A percentile compares a stretch with the other conserved stretches of the same genome.
These are phyloP conservation scores for Fusarium udum DNA, from an alignment of 2,329 filamentous ascomycete species.

Conservation along the genomic window DNA sequence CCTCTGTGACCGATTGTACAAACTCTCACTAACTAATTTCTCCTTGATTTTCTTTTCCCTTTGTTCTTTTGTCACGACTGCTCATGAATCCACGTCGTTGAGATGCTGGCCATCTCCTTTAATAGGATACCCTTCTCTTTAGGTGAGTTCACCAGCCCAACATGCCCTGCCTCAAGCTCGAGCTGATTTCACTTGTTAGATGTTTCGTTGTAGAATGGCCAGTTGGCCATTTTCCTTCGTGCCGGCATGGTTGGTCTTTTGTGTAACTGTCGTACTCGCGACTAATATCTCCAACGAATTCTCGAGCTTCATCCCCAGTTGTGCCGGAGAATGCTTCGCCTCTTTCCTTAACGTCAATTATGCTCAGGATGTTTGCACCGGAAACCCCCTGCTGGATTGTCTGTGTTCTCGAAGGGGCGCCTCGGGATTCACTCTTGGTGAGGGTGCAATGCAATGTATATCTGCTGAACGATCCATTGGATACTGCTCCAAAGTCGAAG, in stretches of 20 bases:
- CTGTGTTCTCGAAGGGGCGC: conserved; percentile 69
- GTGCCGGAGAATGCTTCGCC: conserved; percentile 68
- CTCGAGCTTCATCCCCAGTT: conserved; percentile 61
- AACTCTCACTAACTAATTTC: conserved; percentile 9
- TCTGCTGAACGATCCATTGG: conserved; percentile 60
- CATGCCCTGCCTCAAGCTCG: not conserved
- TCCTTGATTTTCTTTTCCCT: conserved; percentile 10
- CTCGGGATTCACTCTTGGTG: conserved; percentile 75
- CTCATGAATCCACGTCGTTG: conserved; percentile 44
- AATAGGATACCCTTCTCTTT: conserved; percentile 39
- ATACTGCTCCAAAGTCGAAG: conserved; percentile 60
- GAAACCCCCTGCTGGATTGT: conserved; percentile 65
- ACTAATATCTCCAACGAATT: conserved; percentile 51
- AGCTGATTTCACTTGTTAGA: conserved; percentile 44
- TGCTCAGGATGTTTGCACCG: conserved; percentile 57
- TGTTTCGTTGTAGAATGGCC: conserved; percentile 57
- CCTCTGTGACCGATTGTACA: conserved; percentile 16
- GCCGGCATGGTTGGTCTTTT: conserved; percentile 47
- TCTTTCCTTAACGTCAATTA: conserved; percentile 72
- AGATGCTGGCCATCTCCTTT: conserved; percentile 51
- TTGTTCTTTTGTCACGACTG: conserved; percentile 34
- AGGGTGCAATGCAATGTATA: conserved; percentile 75
- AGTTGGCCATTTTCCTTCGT: conserved; percentile 44
- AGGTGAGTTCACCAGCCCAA: conserved; percentile 33
- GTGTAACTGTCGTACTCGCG: conserved; percentile 41